phyloP scores from a whole-genome alignment of 139 green algal genomes.

The Eudorina sp. region DNA sequence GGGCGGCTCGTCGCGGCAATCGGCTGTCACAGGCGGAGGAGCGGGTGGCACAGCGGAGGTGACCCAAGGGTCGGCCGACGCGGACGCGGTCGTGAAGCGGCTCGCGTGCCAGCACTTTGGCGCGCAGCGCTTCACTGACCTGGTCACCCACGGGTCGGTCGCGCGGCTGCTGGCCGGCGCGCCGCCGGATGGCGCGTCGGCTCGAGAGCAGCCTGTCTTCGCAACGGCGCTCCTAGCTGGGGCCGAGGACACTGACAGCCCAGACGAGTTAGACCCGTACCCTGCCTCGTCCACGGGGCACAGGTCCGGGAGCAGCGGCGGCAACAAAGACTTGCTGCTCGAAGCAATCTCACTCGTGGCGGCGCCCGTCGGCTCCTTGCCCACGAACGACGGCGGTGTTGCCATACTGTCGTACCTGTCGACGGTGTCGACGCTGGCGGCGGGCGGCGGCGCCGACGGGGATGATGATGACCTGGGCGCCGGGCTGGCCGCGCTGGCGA shows the following conservation, averaged over 20 bases:
- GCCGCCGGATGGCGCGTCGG: neutral
- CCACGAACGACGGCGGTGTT: neutral
- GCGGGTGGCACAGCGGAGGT: no score
- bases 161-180: no score
- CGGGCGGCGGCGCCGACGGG: neutral
- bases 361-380: neutral
- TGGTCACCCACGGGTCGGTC: neutral
- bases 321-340: neutral
- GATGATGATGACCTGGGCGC: neutral
- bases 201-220: neutral
- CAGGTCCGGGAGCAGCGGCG: neutral
- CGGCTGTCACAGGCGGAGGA: neutral
- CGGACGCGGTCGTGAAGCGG: neutral
- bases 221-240: neutral
- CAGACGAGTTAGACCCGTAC: no score
- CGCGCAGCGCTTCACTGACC: neutral
- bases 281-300: no score
- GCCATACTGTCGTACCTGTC: neutral
- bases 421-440: neutral
- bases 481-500: neutral
- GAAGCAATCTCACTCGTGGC: neutral
- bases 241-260: neutral
- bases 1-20: neutral
- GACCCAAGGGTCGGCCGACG: no score
- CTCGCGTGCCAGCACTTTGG: slow-evolving; percentile 22